Evolutionary conservation across 495 filamentous ascomycete species (phyloP), one percentile per base, ranked within the genome.

Genomic region (Aspergillus affinis): DNA sequence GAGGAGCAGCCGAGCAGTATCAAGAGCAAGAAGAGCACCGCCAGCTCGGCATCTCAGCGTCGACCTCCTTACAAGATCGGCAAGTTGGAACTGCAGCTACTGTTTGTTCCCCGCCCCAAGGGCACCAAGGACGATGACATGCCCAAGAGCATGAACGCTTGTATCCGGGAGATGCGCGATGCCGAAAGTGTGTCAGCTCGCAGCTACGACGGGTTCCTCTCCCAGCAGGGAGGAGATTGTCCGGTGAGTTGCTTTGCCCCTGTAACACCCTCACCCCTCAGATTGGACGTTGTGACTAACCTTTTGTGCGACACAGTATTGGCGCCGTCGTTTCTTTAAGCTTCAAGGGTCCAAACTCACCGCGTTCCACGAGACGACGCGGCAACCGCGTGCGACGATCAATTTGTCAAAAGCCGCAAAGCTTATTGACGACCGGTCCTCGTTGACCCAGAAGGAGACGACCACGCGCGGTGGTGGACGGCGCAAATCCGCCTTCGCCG

Each of bases 261-360:
- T 26, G 23, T 4, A 0, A 17, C 19, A n/a, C 17, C 23, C 30
- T 17, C 41, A 20, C 30, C 29, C 57, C 64, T 59, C 45, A 49
- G 41, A 45, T 45, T 54, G n/a, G 53, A 48, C 41, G 13, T 18
- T 57, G 19, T 30, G 21, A 30, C 41, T 57, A n/a, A 64, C 48
- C 13, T 41, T 41, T 76, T 69, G 18, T 51, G 45, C 53, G 48
- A 23, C 59, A 23, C 59, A 97, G 91, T 98, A 88, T 80, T 98
- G 94, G 94, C 91, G 94, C 51, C 91, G 94, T 51, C 90, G 94
- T 56, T 97, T 94, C 80, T 98, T 98, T 81, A 95, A 93, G 70
- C 86, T 98, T 1, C 83, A 90, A 26, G 93, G 92, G 15, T 86
- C 90, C 50, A 96, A 95, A 68, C 80, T 98, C 55, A 97, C 93